phyloP scores from a whole-genome alignment of 2,329 filamentous ascomycete genomes.

The Sarocladium strictum region DNA sequence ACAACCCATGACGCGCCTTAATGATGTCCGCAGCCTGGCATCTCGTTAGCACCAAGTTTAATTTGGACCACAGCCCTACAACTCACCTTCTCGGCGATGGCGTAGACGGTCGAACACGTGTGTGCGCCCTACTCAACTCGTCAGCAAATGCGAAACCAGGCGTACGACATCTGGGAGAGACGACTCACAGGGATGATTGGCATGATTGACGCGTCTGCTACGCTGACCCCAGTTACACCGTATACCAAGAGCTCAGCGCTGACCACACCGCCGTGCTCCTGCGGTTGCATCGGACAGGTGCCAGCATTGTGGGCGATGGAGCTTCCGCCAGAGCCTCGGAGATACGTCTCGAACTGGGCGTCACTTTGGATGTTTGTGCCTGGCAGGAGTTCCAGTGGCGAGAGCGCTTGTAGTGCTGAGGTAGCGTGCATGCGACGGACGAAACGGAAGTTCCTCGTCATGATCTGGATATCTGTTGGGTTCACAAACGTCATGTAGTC shows the following conservation, averaged over 20 bases:
- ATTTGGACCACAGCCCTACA: background rate
- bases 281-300: slow-evolving; percentile 41
- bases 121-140: slow-evolving; percentile 11
- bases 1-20: slow-evolving; percentile 12
- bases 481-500: slow-evolving; percentile 40
- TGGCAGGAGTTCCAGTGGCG: slow-evolving; percentile 32
- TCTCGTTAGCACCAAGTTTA: background rate
- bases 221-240: slow-evolving; percentile 11
- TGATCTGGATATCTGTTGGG: slow-evolving; percentile 37
- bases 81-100: slow-evolving; percentile 15
- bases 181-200: slow-evolving; percentile 14
- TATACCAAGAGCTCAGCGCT: slow-evolving; percentile 13
- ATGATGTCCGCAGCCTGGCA: slow-evolving; percentile 14
- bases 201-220: slow-evolving; percentile 16
- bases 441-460: slow-evolving; percentile 39
- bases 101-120: slow-evolving; percentile 13
- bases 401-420: slow-evolving; percentile 10
- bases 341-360: slow-evolving; percentile 35
- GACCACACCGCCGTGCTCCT: slow-evolving; percentile 30
- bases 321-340: slow-evolving; percentile 25
- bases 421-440: slow-evolving; percentile 27
- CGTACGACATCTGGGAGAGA: background rate
- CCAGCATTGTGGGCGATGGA: slow-evolving; percentile 24
- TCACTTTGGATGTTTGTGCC: slow-evolving; percentile 29
- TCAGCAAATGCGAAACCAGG: background rate